Evolutionary conservation across 2,329 filamentous ascomycete genomes (phyloP), one percentile per base, ranked within the genome.

Genomic region (Verticillium dahliae): DNA sequence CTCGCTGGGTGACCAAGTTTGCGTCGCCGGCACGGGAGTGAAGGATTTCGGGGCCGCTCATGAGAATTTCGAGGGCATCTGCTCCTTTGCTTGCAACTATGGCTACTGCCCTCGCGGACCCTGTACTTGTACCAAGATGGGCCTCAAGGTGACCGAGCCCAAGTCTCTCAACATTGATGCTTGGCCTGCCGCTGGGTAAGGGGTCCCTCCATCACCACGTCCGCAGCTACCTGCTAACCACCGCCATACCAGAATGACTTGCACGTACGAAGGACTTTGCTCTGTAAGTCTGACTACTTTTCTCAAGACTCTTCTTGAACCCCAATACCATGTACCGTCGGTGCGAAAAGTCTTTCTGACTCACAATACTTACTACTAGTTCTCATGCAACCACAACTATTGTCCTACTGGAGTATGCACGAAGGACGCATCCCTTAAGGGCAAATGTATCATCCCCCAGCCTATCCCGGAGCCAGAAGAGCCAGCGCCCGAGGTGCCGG

Each of bases 331-430:
- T 31, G 27, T 5, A 31, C 27, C 27, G 27, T 31, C 27, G 27
- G 5, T 31, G 27, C 27, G 27, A 5, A 31, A 5, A 31, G 3
- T 31, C 27, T 41, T 15, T 4, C 39, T 41, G 39, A 41, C 39
- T 41, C 15, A 6, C 13, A 5, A 31, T 41, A 15, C 15, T n/a
- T n/a, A 6, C 6, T 14, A 14, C 15, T n/a, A 41, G 6, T 61
- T 73, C 62, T 70, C 76, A 7, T 81, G 78, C 55, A 75, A 74
- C 61, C 75, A 79, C 65, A 78, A 78, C 0, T 80, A 80, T 61
- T 80, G 77, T 55, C 78, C 78, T 0, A 57, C 67, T 6, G 71
- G 15, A 76, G 63, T 61, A 15, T 68, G 67, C 39, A 67, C 78
- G 7, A 58, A 31, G 13, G 57, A 27, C 10, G 22, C 22, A 10